Evolutionary conservation across 306 rosid species (phyloP), one percentile per base, ranked within the genome.

Genomic region (Alnus rubra): DNA sequence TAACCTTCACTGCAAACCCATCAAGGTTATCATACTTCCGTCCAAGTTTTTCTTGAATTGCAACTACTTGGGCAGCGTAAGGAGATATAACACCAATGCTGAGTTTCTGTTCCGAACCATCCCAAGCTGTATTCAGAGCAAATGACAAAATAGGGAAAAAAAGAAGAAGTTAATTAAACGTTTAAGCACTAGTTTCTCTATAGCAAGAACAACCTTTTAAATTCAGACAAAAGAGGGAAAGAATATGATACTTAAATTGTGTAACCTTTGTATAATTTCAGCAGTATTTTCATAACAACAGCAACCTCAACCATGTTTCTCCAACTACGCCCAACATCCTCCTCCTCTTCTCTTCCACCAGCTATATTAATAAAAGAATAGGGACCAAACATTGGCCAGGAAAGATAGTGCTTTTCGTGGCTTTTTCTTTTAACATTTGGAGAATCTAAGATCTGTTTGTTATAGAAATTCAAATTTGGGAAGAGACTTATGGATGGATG

Each of bases 41-140:
- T 35, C 91, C 90, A 74, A 93, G 74, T 68, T 76, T 79, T 18
- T 84, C 91, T 79, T 78, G 82, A 75, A 93, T 81, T 0, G 90
- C 88, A 35, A 53, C 83, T 42, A 91, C 97, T 85, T 93, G 98
- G 33, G 94, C 94, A n/a, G 93, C 86, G 77, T 93, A 93, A n/a
- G 98, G 98, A 58, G 98, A 93, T 47, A 93, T 86, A 19, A 91
- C 76, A 65, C 98, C 98, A 28, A 93, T 28, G 52, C 86, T 77
- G 13, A 93, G 70, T 54, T 82, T 78, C 72, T 73, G 76, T 33
- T 80, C 60, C 15, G 86, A 84, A 47, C 37, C 87, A 18, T 15
- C 12, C 94, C 94, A 90, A 12, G 53, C 97, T 93, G 86, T 49
- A 58, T 15, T 31, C 42, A 49, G 15, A 76, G 60, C 7, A 30